A percentile compares a stretch with the other conserved stretches of the same genome.
These are phyloP conservation scores for Pyrenophora seminiperda DNA, from an alignment of 2,329 filamentous ascomycete genomes.

Conservation along the genomic window DNA sequence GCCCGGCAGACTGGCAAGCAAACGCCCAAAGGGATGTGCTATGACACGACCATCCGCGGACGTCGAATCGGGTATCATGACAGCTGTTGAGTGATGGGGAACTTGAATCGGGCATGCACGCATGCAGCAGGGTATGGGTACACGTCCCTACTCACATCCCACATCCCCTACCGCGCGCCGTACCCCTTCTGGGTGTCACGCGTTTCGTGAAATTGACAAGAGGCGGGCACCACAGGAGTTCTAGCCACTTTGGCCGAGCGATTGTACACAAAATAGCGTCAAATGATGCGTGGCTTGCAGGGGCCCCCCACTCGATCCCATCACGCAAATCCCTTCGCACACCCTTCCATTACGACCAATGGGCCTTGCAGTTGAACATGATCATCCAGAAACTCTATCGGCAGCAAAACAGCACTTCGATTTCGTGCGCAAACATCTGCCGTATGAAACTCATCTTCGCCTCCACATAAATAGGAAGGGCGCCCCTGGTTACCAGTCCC, in stretches of 20 bases:
- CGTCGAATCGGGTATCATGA: background rate
- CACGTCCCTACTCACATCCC: constrained; percentile 3
- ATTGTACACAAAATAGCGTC: constrained; percentile 7
- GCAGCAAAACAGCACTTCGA: too few relatives aligned
- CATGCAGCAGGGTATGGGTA: constrained; percentile 8
- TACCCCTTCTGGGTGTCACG: background rate
- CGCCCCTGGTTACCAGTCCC: too few relatives aligned
- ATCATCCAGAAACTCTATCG: background rate
- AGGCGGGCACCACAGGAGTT: background rate
- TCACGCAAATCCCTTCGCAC: background rate
- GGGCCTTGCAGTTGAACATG: background rate
- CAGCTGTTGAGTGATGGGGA: constrained; percentile 14
- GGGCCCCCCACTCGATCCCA: background rate
- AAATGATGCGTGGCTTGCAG: constrained; percentile 1
- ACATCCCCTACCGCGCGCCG: constrained; percentile 13
- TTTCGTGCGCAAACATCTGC: too few relatives aligned
- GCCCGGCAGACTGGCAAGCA: constrained; percentile 1
- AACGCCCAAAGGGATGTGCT: constrained; percentile 9
- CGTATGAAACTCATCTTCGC: too few relatives aligned
- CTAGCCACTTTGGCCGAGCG: background rate
- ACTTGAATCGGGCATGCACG: background rate
- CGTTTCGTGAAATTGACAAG: constrained; percentile 13
- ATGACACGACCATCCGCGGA: constrained; percentile 6
- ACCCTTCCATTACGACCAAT: background rate
- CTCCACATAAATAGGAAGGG: too few relatives aligned